These are phyloP conservation scores for Arthrinium phaeospermum DNA, from an alignment of 2,329 filamentous ascomycete species.

Conservation along the genomic window DNA sequence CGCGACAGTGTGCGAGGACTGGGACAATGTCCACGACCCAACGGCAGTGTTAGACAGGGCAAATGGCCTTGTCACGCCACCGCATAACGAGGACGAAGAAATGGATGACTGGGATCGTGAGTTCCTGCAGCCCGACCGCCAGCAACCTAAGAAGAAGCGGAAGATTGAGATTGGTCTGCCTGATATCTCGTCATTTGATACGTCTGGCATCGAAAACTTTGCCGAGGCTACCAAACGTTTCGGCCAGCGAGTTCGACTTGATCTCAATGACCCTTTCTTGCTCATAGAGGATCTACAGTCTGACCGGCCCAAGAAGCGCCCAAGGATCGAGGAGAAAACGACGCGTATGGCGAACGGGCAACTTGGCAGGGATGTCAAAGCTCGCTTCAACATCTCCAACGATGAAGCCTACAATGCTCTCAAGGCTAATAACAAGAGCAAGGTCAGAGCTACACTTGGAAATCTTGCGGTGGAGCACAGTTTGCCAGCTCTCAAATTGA, in stretches of 20 bases:
- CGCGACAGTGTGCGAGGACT: conserved; percentile 84
- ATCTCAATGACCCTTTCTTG: conserved; percentile 86
- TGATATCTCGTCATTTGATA: conserved; percentile 61
- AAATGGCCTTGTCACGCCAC: conserved; percentile 33
- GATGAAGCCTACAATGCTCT: conserved; percentile 94
- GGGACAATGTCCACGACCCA: conserved; percentile 68
- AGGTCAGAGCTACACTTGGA: conserved; percentile 89
- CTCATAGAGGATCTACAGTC: conserved; percentile 79
- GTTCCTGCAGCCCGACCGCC: conserved; percentile 54
- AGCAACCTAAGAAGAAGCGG: conserved; percentile 71
- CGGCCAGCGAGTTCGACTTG: conserved; percentile 79
- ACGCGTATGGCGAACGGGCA: conserved; percentile 73
- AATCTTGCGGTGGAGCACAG: conserved; percentile 95
- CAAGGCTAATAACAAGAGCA: conserved; percentile 96
- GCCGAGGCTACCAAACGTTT: conserved; percentile 74
- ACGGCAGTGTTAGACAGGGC: conserved; percentile 20
- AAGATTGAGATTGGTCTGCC: conserved; percentile 64
- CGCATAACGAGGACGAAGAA: conserved; percentile 51
- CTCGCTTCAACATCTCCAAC: conserved; percentile 94
- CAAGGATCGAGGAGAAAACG: conserved; percentile 59
- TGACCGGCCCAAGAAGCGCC: conserved; percentile 66
- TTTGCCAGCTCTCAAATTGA: conserved; percentile 86
- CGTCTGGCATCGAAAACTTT: conserved; percentile 82
- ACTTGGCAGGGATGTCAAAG: conserved; percentile 73
- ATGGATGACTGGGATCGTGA: conserved; percentile 70